Evolutionary conservation across 2,329 filamentous ascomycete genomes (phyloP), one percentile per base, ranked within the genome.

Genomic region (Trichophyton schoenleinii): DNA sequence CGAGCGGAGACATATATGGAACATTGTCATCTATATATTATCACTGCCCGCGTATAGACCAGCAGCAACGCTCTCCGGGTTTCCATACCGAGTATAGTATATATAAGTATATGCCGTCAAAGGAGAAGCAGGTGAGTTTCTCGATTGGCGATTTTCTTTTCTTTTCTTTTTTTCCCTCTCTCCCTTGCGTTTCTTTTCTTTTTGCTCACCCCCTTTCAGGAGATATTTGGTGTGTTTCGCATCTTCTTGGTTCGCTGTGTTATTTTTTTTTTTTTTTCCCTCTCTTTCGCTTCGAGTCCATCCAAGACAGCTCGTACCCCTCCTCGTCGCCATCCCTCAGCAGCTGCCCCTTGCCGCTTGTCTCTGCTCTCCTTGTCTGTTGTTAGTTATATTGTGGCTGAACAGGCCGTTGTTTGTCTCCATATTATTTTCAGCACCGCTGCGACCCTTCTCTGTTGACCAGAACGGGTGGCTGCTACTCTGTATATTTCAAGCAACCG

Each of bases 141-240:
- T 52, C 34, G 8, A 13, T 38, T 38, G 34, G 34, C 3, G 34
- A 7, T 22, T 48, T 18, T 5, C 46, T 28, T 13, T 52, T 28
- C 20, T 52, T 13, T 20, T 52, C 22, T 22, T 28, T 52, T 52
- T 8, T 52, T 18, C 9, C 15, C 20, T 5, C 28, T 6, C 28
- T 31, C 46, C 22, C 11, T 28, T 52, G 46, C 22, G 11, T 22
- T 28, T 52, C 18, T 22, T 52, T 22, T 28, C 34, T 38, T 52
- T 52, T 18, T 22, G 22, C 18, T 18, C 22, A 18, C 46, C 49
- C 48, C 48, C 49, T 53, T 53, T 53, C 49, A 31, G 49, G 49
- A 53, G 49, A 22, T n/a, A 7, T n/a, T 31, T 53, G 49, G 49
- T 53, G 49, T 53, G 49, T 53, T 53, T 53, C 49, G 49, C 49